These are phyloP conservation scores for Chaetothyriales sp. DNA, from an alignment of 2,329 filamentous ascomycete species.

Conservation along the genomic window DNA sequence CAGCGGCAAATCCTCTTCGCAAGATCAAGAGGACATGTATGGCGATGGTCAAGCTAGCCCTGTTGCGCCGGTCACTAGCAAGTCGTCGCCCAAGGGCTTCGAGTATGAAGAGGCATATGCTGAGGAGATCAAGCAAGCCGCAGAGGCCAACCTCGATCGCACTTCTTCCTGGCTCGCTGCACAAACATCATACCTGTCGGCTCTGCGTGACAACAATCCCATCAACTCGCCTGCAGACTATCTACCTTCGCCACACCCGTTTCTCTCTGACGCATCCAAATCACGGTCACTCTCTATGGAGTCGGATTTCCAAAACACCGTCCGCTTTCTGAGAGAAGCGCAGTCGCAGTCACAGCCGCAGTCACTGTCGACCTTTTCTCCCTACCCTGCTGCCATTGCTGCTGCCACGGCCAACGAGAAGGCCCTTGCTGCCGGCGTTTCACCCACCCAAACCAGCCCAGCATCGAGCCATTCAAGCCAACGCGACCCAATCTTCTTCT, in stretches of 20 bases:
- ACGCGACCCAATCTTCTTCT: conserved; percentile 57
- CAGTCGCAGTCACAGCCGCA: conserved; percentile 7
- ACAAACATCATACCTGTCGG: conserved; percentile 61
- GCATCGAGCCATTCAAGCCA: conserved; percentile 29
- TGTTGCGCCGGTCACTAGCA: conserved; percentile 13
- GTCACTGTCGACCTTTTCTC: conserved; percentile 2
- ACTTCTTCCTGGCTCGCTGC: conserved; percentile 76
- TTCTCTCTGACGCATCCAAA: conserved; percentile 3
- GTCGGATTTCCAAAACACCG: conserved; percentile 50
- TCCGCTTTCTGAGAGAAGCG: conserved; percentile 50
- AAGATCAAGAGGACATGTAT: conserved; percentile 16
- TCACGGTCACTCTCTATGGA: conserved; percentile 14
- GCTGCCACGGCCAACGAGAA: conserved; percentile 9
- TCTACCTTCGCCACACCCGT: conserved; percentile 5
- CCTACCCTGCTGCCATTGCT: conserved; percentile 4
- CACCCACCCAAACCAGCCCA: conserved; percentile 17
- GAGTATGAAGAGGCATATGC: conserved; percentile 65
- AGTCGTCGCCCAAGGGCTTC: conserved; percentile 46
- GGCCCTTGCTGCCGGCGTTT: conserved; percentile 27
- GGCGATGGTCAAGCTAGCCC: conserved; percentile 8
- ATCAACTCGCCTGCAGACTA: conserved; percentile 7
- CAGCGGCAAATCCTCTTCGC: conserved; percentile 4
- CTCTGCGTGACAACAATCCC: conserved; percentile 43
- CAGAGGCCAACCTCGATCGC: conserved; percentile 62
- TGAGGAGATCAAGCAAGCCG: conserved; percentile 53